These are phyloP conservation scores for Asterochloris sp. DNA, from an alignment of 139 green algal species.

Conservation along the genomic window DNA sequence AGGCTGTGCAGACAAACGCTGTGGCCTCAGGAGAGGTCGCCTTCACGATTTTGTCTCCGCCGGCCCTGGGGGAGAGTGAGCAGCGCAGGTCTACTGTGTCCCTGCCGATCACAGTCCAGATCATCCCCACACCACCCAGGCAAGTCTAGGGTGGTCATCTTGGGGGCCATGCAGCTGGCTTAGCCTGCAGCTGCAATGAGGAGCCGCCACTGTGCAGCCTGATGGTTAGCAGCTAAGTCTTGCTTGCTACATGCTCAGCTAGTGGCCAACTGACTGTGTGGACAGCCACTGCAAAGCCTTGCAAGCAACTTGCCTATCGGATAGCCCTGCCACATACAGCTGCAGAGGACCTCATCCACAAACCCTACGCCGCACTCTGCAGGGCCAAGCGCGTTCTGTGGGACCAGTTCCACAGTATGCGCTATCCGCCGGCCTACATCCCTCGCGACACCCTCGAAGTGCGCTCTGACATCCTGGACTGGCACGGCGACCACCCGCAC, in stretches of 20 bases:
- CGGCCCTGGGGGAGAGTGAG: constrained; percentile 31
- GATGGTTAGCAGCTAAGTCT: too few relatives aligned
- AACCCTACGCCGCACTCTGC: not conserved
- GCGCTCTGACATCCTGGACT: constrained; percentile 93
- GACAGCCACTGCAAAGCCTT: too few relatives aligned
- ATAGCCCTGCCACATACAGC: too few relatives aligned
- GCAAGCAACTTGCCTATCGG: too few relatives aligned
- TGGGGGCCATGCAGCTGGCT: too few relatives aligned
- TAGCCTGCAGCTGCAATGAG: not conserved
- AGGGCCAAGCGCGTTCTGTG: constrained; percentile 86
- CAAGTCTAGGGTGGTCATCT: not conserved
- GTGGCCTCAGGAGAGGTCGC: constrained; percentile 34
- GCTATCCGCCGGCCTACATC: constrained; percentile 95
- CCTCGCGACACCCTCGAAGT: constrained; percentile 85
- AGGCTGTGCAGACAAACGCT: constrained; percentile 35
- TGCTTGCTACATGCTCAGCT: too few relatives aligned
- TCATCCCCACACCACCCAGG: constrained; percentile 70
- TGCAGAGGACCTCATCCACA: too few relatives aligned
- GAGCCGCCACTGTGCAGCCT: too few relatives aligned
- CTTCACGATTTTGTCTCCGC: constrained; percentile 75
- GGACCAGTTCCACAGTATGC: constrained; percentile 94
- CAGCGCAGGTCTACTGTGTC: constrained; percentile 40
- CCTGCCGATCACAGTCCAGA: constrained; percentile 57
- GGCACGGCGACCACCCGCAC: constrained; percentile 97
- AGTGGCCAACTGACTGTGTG: too few relatives aligned